Percentiles rank a stretch among this genome's conserved stretches.
phyloP scores from a whole-genome alignment of 2,329 filamentous ascomycete genomes.

The Trichophyton benhamiae region DNA sequence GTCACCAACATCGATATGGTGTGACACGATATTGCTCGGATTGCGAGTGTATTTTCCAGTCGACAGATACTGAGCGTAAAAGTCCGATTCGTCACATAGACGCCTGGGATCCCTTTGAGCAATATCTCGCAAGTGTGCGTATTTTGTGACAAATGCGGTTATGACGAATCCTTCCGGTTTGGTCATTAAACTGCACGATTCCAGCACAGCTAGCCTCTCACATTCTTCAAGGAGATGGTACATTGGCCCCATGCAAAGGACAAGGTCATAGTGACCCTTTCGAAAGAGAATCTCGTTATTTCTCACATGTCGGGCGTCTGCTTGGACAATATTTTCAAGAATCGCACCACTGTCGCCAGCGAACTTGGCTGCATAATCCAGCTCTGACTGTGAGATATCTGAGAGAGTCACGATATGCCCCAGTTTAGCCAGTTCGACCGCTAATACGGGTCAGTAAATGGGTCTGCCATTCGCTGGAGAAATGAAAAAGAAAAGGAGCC shows the following conservation, averaged over 20 bases:
- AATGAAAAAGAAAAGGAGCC: background rate
- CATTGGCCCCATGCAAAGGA: constrained; percentile 4
- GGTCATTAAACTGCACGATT: background rate
- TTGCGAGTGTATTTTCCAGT: constrained; percentile 3
- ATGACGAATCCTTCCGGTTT: background rate
- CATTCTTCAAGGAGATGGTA: background rate
- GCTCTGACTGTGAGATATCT: background rate
- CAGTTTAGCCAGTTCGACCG: background rate
- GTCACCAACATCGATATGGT: background rate
- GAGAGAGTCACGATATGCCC: background rate
- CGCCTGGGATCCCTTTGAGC: background rate
- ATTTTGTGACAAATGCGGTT: constrained; percentile 4
- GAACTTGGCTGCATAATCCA: background rate
- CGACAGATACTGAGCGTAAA: background rate
- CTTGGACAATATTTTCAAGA: background rate
- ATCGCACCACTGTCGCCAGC: background rate
- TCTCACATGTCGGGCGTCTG: background rate
- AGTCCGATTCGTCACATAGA: background rate
- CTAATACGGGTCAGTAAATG: background rate
- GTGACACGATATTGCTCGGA: background rate
- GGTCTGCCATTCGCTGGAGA: background rate
- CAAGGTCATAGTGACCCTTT: background rate
- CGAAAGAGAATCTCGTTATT: background rate
- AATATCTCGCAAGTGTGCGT: background rate
- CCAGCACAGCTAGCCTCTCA: background rate